phyloP scores from a whole-genome alignment of 163 green algal genomes.

The Chloroidium sp. region DNA sequence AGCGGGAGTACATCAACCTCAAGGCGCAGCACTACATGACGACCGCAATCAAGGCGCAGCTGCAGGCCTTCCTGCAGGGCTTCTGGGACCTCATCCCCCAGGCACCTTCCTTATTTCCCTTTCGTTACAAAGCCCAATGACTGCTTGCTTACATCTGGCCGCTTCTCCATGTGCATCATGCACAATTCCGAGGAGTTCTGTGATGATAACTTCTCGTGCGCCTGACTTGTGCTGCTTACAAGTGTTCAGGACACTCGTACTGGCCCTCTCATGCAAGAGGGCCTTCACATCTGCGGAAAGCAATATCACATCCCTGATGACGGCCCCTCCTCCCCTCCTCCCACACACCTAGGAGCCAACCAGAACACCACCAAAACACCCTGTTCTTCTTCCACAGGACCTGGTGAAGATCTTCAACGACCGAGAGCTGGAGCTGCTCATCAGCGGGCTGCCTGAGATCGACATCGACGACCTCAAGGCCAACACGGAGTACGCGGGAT shows the following conservation, averaged over 20 bases:
- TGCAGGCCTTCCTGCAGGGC: slow-evolving; percentile 58
- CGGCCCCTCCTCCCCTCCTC: neutral
- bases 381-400: slow-evolving; percentile 21
- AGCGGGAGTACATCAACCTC: slow-evolving; percentile 92
- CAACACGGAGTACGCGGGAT: slow-evolving; percentile 91
- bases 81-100: slow-evolving; percentile 90
- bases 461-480: slow-evolving; percentile 80
- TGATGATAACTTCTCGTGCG: too few relatives aligned
- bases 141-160: neutral
- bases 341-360: neutral
- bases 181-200: too few relatives aligned
- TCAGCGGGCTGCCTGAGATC: slow-evolving; percentile 91
- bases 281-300: too few relatives aligned
- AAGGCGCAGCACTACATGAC: slow-evolving; percentile 93
- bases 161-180: neutral
- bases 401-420: slow-evolving; percentile 92
- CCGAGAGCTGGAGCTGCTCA: slow-evolving; percentile 96
- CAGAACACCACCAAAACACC: too few relatives aligned
- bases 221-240: too few relatives aligned
- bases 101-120: neutral
- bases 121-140: neutral
- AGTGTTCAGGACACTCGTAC: too few relatives aligned
- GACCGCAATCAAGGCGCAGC: slow-evolving; percentile 73
- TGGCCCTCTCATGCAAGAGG: too few relatives aligned
- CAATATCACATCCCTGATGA: too few relatives aligned